Percentiles rank a stretch among this genome's conserved stretches.
Evolutionary conservation across 768 basidiomycete genomes (phyloP).

Genomic region (Lyophyllum atratum): DNA sequence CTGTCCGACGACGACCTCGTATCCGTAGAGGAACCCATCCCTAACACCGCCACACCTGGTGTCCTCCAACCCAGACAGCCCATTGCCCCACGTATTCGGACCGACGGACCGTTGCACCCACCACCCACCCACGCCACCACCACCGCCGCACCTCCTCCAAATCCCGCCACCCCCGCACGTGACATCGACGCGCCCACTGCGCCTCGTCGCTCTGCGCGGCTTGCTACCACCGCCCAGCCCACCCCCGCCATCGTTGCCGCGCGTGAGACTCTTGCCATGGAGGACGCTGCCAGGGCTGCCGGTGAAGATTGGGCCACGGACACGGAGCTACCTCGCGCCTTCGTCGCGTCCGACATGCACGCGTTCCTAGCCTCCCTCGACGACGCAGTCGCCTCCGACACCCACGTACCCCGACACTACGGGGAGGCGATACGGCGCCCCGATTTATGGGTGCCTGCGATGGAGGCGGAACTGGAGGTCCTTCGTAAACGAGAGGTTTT

Average conservation of each 20-base stretch:
- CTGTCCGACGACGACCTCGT: neutral
- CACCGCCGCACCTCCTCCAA: no score
- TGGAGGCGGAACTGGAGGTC: conserved; percentile 21
- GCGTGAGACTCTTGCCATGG: neutral
- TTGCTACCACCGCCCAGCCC: neutral
- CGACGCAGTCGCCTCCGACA: neutral
- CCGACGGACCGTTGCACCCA: neutral
- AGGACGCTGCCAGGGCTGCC: neutral
- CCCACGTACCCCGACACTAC: neutral
- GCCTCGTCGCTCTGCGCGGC: neutral
- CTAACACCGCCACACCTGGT: neutral
- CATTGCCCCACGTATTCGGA: neutral
- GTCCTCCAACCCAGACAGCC: neutral
- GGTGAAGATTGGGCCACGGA: conserved; percentile 5
- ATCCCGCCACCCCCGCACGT: no score
- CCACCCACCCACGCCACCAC: neutral
- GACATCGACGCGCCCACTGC: no score
- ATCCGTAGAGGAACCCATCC: neutral
- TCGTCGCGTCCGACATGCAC: neutral
- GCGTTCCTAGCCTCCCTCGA: neutral
- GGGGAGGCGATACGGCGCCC: conserved; percentile 13
- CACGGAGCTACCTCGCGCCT: neutral
- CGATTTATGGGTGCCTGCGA: conserved; percentile 8
- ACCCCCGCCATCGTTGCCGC: neutral
- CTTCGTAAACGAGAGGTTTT: conserved; percentile 15